Evolutionary conservation across 2,329 filamentous ascomycete genomes (phyloP).

Genomic region (Teratosphaeriaceae sp.): DNA sequence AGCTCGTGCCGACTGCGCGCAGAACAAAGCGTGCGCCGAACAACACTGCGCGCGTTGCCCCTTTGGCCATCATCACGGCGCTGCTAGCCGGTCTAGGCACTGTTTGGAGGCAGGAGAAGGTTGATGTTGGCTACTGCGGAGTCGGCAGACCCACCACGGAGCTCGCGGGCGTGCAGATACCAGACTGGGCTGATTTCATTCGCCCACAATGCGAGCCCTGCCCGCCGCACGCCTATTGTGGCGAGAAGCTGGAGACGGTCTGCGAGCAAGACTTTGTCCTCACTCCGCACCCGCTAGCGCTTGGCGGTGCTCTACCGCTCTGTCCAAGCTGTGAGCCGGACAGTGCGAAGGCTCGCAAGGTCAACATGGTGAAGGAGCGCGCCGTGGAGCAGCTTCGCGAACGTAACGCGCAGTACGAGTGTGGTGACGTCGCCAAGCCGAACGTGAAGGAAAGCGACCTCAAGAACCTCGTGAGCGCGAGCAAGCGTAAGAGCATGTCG

Average conservation of each 20-base stretch:
- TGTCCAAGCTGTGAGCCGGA: slow-evolving; percentile 92
- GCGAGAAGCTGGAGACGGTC: slow-evolving; percentile 63
- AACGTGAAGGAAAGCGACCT: slow-evolving; percentile 65
- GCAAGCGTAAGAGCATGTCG: slow-evolving; percentile 74
- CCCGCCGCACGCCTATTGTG: slow-evolving; percentile 85
- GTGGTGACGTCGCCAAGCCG: slow-evolving; percentile 63
- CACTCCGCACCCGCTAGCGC: slow-evolving; percentile 72
- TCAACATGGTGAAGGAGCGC: slow-evolving; percentile 81
- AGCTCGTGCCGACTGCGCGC: slow-evolving; percentile 38
- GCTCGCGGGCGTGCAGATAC: slow-evolving; percentile 58
- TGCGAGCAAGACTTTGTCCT: slow-evolving; percentile 87
- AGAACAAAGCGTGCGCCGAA: slow-evolving; percentile 39
- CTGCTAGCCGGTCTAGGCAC: slow-evolving; percentile 65
- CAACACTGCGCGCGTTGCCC: slow-evolving; percentile 53
- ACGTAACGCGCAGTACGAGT: slow-evolving; percentile 83
- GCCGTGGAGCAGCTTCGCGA: slow-evolving; percentile 82
- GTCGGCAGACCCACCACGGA: slow-evolving; percentile 59
- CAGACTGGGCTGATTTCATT: slow-evolving; percentile 63
- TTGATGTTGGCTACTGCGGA: slow-evolving; percentile 93
- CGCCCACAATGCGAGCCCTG: slow-evolving; percentile 84
- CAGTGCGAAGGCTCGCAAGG: slow-evolving; percentile 79
- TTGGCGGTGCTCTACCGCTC: slow-evolving; percentile 74
- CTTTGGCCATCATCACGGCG: slow-evolving; percentile 64
- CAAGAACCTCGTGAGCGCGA: slow-evolving; percentile 67
- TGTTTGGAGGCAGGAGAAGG: slow-evolving; percentile 91